Evolutionary conservation across 331 rosid species (phyloP).

Genomic region (Saraca asoca): DNA sequence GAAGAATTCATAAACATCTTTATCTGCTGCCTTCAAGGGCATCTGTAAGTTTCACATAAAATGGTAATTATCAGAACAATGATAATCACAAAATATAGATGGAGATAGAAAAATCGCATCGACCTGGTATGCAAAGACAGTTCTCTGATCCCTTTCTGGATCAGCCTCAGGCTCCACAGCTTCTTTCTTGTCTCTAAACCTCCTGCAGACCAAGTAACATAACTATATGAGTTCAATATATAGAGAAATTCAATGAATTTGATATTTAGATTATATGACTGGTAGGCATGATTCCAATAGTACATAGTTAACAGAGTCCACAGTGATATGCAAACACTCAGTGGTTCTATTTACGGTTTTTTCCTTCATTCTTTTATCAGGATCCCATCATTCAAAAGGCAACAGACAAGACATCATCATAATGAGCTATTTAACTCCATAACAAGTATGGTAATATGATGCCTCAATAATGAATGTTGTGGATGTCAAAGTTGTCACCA

Average conservation of each 20-base stretch:
- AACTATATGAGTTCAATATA: background rate
- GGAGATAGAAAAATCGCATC: slow-evolving; percentile 7
- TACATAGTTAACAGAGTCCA: background rate
- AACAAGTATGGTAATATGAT: background rate
- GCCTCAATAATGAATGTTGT: slow-evolving; percentile 7
- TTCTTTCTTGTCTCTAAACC: slow-evolving; percentile 88
- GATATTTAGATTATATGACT: background rate
- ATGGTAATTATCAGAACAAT: slow-evolving; percentile 21
- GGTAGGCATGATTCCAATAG: background rate
- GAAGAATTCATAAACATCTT: slow-evolving; percentile 89
- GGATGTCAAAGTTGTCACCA: background rate
- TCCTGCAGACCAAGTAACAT: slow-evolving; percentile 56
- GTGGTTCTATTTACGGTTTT: slow-evolving; percentile 4
- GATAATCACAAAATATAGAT: slow-evolving; percentile 8
- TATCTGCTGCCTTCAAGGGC: slow-evolving; percentile 94
- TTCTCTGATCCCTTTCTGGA: slow-evolving; percentile 98
- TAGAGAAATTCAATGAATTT: background rate
- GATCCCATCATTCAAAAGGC: too few species aligned
- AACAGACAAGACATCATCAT: too few species aligned
- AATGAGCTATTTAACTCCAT: too few species aligned
- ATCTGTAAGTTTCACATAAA: slow-evolving; percentile 55
- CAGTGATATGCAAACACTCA: slow-evolving; percentile 26
- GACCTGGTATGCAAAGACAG: slow-evolving; percentile 99
- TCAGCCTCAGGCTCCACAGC: slow-evolving; percentile 92
- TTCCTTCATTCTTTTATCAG: background rate